Base-by-base conservation (phyloP, 768 basidiomycete species). In the Podaxis sp. region DNA sequence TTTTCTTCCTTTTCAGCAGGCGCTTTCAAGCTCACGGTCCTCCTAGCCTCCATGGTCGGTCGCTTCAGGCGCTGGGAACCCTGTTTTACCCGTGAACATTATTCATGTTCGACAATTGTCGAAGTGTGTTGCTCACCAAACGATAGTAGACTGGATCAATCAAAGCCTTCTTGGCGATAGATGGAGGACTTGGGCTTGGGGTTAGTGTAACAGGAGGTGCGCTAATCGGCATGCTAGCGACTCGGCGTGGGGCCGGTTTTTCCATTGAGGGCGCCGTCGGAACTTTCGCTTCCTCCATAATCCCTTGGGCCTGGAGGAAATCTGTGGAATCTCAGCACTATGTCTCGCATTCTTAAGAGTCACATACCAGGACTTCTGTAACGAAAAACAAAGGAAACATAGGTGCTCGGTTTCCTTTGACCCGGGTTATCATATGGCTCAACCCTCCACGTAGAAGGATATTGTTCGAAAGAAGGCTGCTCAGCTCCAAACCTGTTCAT, bases 331-430 rank as follows among this genome's bases (percentile, higher is more conserved):
- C 4, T 17, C 59, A 46, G 42, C 28, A 61, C 40, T 40, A 49
- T 48, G 15, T 22, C 19, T 28, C 19, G 38, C 24, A 59, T 54
- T 42, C n/a, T 4, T 11, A 39, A 38, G 24, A 7, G 52, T 53
- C 26, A 40, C 59, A 48, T 64, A 86, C 88, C 84, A 60, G 72
- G 75, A 40, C 84, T 76, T 26, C 86, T 76, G 70, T 91, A 91
- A 44, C 85, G 79, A 70, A 90, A 92, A 2, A 84, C 76, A 68
- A 91, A 91, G 15, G 86, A 83, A 26, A 89, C 85, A 59, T 81
- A 84, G n/a, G 87, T 82, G 42, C 71, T 72, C 4, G 81, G 76
- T 62, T 72, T 73, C n/a, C 68, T 72, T 38, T 69, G 68, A 30
- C 71, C 68, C 11, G 69, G 62, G 28, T 74, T 70, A 33, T 83